phyloP scores from a whole-genome alignment of 2,329 filamentous ascomycete species.

The Epichloe sylvatica region DNA sequence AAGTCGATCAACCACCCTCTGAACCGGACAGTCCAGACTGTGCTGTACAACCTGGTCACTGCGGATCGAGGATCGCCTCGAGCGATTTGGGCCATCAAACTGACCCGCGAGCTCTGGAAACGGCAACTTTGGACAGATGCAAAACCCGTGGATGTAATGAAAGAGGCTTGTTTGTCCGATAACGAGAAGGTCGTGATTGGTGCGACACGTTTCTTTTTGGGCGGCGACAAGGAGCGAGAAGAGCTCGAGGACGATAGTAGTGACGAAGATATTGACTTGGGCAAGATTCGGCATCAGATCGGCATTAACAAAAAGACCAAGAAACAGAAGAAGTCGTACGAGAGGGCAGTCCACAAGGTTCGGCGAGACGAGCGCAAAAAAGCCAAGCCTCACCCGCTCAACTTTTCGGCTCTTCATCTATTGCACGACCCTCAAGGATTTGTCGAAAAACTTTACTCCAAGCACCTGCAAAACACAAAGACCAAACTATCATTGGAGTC shows the following conservation, averaged over 20 bases:
- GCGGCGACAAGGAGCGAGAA: constrained; percentile 89
- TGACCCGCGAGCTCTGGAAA: constrained; percentile 92
- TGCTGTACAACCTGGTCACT: constrained; percentile 81
- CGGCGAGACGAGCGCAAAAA: constrained; percentile 81
- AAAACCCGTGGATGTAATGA: constrained; percentile 96
- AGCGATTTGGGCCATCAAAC: constrained; percentile 88
- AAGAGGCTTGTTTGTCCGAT: constrained; percentile 74
- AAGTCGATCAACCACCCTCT: constrained; percentile 84
- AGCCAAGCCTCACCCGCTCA: constrained; percentile 71
- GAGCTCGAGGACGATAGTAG: constrained; percentile 82
- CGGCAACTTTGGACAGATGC: constrained; percentile 91
- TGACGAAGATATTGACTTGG: constrained; percentile 66
- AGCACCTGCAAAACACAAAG: constrained; percentile 79
- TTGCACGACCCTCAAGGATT: constrained; percentile 92
- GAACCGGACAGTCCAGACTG: constrained; percentile 85
- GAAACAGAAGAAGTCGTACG: constrained; percentile 68
- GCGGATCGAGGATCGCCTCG: constrained; percentile 75
- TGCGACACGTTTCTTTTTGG: constrained; percentile 91
- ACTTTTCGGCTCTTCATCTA: constrained; percentile 91
- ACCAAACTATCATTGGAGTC: constrained; percentile 76
- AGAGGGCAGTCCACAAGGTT: constrained; percentile 67
- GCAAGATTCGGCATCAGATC: constrained; percentile 67
- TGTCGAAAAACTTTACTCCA: constrained; percentile 76
- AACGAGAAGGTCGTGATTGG: constrained; percentile 87
- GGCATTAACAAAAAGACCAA: constrained; percentile 94